phyloP scores from a whole-genome alignment of 768 basidiomycete genomes.

The Leccinum fibrillosum region DNA sequence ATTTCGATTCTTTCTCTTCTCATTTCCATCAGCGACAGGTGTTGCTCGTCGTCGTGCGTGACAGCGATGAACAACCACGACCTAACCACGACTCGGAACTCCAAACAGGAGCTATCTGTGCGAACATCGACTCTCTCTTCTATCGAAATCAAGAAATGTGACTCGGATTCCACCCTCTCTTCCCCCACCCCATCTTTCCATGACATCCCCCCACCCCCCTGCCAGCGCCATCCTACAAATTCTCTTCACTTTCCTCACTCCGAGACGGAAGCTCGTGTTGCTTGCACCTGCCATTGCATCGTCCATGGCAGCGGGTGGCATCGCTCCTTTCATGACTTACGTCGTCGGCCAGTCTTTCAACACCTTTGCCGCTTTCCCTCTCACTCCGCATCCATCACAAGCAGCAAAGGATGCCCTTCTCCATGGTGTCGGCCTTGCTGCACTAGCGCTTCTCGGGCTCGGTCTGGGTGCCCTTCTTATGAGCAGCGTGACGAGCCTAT shows the following conservation, averaged over 20 bases:
- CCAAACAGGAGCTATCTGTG: slow-evolving; percentile 9
- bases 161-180: background rate
- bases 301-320: slow-evolving; percentile 61
- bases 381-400: slow-evolving; percentile 37
- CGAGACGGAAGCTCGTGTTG: slow-evolving; percentile 48
- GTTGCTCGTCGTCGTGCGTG: slow-evolving; percentile 5
- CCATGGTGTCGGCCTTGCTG: slow-evolving; percentile 54
- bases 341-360: slow-evolving; percentile 78
- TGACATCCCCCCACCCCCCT: no score
- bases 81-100: slow-evolving; percentile 1
- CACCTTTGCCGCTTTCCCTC: slow-evolving; percentile 59
- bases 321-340: slow-evolving; percentile 84
- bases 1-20: slow-evolving; percentile 8
- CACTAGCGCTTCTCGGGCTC: slow-evolving; percentile 64
- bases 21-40: no score
- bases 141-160: slow-evolving; percentile 13
- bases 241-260: no score
- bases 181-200: no score
- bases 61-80: slow-evolving; percentile 33
- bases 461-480: slow-evolving; percentile 64
- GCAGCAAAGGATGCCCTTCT: slow-evolving; percentile 49
- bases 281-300: slow-evolving; percentile 62
- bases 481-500: slow-evolving; percentile 74
- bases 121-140: slow-evolving; percentile 9
- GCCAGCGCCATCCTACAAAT: no score